phyloP scores from a whole-genome alignment of 495 filamentous ascomycete species.

The Apodospora peruviana region DNA sequence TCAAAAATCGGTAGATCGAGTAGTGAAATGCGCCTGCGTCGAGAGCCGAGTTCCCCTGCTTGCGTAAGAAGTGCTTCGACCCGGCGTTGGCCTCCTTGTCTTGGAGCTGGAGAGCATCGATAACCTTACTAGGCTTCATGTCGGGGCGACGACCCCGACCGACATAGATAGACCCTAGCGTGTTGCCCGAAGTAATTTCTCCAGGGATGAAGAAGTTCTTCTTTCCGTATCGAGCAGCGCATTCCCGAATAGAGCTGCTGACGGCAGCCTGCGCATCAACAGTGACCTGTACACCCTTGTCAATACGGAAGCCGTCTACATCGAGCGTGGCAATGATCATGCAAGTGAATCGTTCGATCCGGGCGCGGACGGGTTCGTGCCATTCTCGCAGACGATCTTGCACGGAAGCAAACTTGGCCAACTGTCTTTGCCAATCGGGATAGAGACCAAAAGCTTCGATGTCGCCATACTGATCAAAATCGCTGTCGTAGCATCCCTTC shows the following conservation, averaged over 20 bases:
- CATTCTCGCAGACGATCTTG: conserved; percentile 70
- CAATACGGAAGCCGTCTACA: conserved; percentile 63
- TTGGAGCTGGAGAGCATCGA: conserved; percentile 17
- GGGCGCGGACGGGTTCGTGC: conserved; percentile 52
- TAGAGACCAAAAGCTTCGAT: conserved; percentile 62
- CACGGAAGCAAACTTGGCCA: conserved; percentile 66
- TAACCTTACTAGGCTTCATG: background rate
- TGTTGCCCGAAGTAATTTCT: conserved; percentile 59
- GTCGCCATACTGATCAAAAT: conserved; percentile 67
- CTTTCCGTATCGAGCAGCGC: conserved; percentile 51
- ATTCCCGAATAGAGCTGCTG: conserved; percentile 45
- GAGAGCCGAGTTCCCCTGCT: conserved; percentile 55
- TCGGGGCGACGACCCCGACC: conserved; percentile 44
- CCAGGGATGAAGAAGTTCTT: conserved; percentile 62
- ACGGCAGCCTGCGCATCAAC: conserved; percentile 56
- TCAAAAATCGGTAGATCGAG: conserved; percentile 62
- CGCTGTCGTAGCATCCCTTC: conserved; percentile 58
- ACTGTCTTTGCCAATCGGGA: conserved; percentile 59
- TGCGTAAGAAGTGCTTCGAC: conserved; percentile 26
- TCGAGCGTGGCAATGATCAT: conserved; percentile 58
- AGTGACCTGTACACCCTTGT: conserved; percentile 59
- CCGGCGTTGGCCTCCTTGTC: conserved; percentile 36
- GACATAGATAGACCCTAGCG: conserved; percentile 58
- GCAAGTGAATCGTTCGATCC: conserved; percentile 59
- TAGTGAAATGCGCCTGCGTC: conserved; percentile 67